phyloP scores from a whole-genome alignment of 768 basidiomycete genomes.

The Boletus sp. region DNA sequence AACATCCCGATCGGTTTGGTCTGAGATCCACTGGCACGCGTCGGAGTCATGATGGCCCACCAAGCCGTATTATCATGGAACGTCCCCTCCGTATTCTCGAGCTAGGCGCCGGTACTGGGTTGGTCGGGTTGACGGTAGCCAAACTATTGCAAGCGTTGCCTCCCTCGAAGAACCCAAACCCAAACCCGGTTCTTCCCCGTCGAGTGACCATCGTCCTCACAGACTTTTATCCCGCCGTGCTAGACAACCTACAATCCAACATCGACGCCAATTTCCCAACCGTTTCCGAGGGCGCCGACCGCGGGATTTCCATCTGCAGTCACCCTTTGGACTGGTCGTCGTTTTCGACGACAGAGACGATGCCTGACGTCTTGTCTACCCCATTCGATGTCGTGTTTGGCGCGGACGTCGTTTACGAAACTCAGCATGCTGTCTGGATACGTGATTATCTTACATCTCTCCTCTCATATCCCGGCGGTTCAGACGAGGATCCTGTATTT shows the following conservation, averaged over 20 bases:
- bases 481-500: constrained; percentile 37
- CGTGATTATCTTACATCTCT: constrained; percentile 39
- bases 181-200: background rate
- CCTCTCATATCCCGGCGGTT: constrained; percentile 29
- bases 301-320: constrained; percentile 20
- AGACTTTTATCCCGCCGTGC: constrained; percentile 49
- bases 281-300: background rate
- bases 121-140: constrained; percentile 45
- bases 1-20: constrained; percentile 53
- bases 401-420: constrained; percentile 56
- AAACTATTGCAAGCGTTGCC: constrained; percentile 27
- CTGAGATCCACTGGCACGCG: constrained; percentile 16
- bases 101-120: constrained; percentile 57
- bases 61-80: background rate
- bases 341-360: constrained; percentile 14
- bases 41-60: background rate
- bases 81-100: constrained; percentile 44
- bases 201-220: constrained; percentile 38
- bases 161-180: background rate
- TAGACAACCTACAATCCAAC: constrained; percentile 48
- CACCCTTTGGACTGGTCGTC: constrained; percentile 42
- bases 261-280: constrained; percentile 36
- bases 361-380: constrained; percentile 25
- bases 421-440: constrained; percentile 48
- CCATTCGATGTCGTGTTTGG: constrained; percentile 52